A percentile compares a stretch with the other conserved stretches of the same genome.
Conservation (phyloP, 1,284 basidiomycete genomes). For the Ganoderma meredithae region DNA sequence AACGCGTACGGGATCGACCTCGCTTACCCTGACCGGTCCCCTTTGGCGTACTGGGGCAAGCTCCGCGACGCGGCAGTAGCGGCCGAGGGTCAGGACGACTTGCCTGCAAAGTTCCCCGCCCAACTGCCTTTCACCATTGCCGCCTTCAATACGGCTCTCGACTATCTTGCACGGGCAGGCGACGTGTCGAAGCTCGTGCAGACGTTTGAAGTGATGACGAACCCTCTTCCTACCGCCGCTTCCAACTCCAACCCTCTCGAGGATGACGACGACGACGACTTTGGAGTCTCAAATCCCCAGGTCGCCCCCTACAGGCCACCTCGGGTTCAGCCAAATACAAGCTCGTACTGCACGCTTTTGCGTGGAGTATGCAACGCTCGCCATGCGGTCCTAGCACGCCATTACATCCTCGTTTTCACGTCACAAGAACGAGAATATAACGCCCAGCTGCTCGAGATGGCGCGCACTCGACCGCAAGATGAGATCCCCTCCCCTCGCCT, state of each 20-base stretch:
- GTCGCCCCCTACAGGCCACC: slow-evolving; percentile 47
- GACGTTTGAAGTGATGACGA: slow-evolving; percentile 78
- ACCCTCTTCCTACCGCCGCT: slow-evolving; percentile 59
- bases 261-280: slow-evolving; percentile 73
- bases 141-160: slow-evolving; percentile 74
- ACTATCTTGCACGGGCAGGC: slow-evolving; percentile 66
- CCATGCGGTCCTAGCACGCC: slow-evolving; percentile 63
- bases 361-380: slow-evolving; percentile 57
- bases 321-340: slow-evolving; percentile 70
- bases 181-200: slow-evolving; percentile 72
- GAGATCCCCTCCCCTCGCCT: slow-evolving; percentile 58
- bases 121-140: slow-evolving; percentile 66
- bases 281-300: slow-evolving; percentile 47
- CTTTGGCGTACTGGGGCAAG: slow-evolving; percentile 50
- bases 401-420: slow-evolving; percentile 72
- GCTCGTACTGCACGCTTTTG: slow-evolving; percentile 68
- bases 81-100: slow-evolving; percentile 24
- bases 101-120: slow-evolving; percentile 35
- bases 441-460: slow-evolving; percentile 32
- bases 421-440: slow-evolving; percentile 51
- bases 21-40: slow-evolving; percentile 68
- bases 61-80: slow-evolving; percentile 24
- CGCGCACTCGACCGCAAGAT: slow-evolving; percentile 28
- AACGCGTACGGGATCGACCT: slow-evolving; percentile 78
- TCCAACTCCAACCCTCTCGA: slow-evolving; percentile 57